phyloP scores from a whole-genome alignment of 108 stramenopile species.

The Cyclotella cryptica region DNA sequence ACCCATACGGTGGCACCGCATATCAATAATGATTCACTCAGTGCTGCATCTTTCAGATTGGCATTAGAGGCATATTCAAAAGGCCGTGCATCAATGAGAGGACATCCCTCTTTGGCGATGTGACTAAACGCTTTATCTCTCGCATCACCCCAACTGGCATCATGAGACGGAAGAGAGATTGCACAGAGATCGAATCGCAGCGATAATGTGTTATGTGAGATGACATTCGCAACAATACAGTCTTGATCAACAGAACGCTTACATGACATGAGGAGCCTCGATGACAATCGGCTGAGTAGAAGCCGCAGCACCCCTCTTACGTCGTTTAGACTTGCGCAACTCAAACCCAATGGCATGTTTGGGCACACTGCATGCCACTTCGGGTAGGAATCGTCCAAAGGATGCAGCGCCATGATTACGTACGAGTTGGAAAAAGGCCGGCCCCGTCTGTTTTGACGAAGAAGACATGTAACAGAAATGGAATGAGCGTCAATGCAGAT shows the following conservation, averaged over 20 bases:
- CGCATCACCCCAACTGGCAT: conserved; percentile 36
- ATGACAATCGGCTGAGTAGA: conserved; percentile 50
- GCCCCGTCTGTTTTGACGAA: conserved; percentile 10
- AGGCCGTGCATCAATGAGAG: conserved; percentile 38
- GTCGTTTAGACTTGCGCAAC: conserved; percentile 27
- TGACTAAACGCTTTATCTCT: conserved; percentile 39
- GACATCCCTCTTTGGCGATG: conserved; percentile 49
- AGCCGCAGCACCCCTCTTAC: background rate
- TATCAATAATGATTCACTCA: conserved; percentile 47
- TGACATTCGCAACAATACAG: background rate
- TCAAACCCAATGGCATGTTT: conserved; percentile 46
- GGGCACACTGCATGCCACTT: conserved; percentile 53
- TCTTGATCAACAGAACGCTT: background rate
- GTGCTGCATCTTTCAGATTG: conserved; percentile 32
- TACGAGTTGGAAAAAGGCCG: conserved; percentile 42
- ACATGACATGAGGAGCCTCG: conserved; percentile 51
- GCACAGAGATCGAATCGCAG: background rate
- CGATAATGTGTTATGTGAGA: background rate
- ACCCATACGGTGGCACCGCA: conserved; percentile 54
- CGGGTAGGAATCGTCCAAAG: conserved; percentile 51
- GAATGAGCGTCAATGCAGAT: no score
- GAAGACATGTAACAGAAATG: background rate
- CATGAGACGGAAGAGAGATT: background rate
- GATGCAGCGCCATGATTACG: conserved; percentile 48
- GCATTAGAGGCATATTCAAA: conserved; percentile 55